Base-by-base conservation (phyloP, 1,284 basidiomycete species). In the Cutaneotrichosporon dermatis region DNA sequence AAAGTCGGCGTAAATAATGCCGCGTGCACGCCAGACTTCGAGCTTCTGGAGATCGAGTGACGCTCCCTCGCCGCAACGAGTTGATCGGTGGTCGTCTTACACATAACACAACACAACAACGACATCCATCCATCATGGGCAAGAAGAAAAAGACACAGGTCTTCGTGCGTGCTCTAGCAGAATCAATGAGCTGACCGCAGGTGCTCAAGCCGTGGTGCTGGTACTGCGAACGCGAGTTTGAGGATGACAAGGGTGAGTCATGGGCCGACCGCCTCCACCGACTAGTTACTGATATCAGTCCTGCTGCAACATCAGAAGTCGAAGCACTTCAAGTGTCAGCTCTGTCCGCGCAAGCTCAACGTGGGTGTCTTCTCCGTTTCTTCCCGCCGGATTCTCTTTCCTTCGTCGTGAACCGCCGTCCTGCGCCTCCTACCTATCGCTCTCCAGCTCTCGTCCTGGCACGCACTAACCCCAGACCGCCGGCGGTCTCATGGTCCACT, bases 261-360 rank as follows among this genome's bases (percentile, higher is more conserved):
- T n/a, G n/a, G n/a, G n/a, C n/a, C n/a, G n/a, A 13, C 34, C 15
- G 64, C 55, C 43, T 34, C 15, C 51, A 8, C 12, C 16, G 16
- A 41, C 11, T 9, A 36, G 37, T 33, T 51, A 40, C 51, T 60
- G 48, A 57, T 56, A 41, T 60, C 6, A 94, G 96, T 99, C 62
- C 84, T 99, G 64, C 89, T 99, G 85, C 92, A 96, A 77, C 95
- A 99, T 78, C 96, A 99, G 76, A 99, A 98, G 80, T 95, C 95
- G 13, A 99, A 98, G 79, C 95, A 99, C 76, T 99, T 98, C 84
- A 94, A 94, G 78, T 98, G 95, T 74, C 88, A 88, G 62, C 87
- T 95, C 82, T 99, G 95, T 75, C 96, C 96, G 12, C 83, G 95
- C 67, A 86, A 94, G 63, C 82, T 99, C 64, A 98, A 99, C 75